These are phyloP conservation scores for Hermanozyma aechmeae DNA, from an alignment of 805 yeast genomes.

Conservation along the genomic window DNA sequence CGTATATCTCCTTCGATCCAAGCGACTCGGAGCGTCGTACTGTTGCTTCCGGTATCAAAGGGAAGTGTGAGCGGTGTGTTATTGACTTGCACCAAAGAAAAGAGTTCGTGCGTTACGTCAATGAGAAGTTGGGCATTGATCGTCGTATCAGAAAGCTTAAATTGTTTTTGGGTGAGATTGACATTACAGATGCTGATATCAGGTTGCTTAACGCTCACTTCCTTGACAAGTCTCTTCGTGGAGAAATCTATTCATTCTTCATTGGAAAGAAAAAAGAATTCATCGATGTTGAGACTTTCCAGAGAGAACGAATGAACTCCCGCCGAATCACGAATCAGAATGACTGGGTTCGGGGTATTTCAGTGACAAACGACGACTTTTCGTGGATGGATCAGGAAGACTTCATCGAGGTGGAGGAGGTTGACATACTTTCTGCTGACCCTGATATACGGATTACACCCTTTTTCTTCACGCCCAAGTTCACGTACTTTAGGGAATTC, in stretches of 20 bases:
- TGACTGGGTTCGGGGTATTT: background rate
- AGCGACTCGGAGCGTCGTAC: conserved; percentile 13
- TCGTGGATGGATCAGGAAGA: conserved; percentile 74
- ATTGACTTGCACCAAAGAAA: conserved; percentile 34
- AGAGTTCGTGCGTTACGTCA: conserved; percentile 25
- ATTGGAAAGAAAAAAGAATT: conserved; percentile 5
- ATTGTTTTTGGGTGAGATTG: conserved; percentile 61
- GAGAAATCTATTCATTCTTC: conserved; percentile 11
- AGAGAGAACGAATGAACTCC: background rate
- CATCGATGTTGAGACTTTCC: conserved; percentile 4
- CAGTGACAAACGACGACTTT: conserved; percentile 17
- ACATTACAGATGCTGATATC: conserved; percentile 58
- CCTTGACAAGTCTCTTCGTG: conserved; percentile 39
- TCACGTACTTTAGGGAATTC: conserved; percentile 52
- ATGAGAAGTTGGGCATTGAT: conserved; percentile 25
- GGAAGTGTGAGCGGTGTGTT: conserved; percentile 21
- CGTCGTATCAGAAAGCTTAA: conserved; percentile 41
- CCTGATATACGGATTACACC: conserved; percentile 40
- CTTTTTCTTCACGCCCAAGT: conserved; percentile 44
- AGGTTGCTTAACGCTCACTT: conserved; percentile 58
- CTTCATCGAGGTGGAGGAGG: conserved; percentile 57
- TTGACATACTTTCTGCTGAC: conserved; percentile 27
- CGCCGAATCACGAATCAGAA: background rate
- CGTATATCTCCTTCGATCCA: conserved; percentile 18
- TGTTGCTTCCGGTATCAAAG: conserved; percentile 30